A percentile compares a stretch with the other conserved stretches of the same genome.
These are phyloP conservation scores for Syzygium oleosum DNA, from an alignment of 345 rosid species.

Conservation along the genomic window DNA sequence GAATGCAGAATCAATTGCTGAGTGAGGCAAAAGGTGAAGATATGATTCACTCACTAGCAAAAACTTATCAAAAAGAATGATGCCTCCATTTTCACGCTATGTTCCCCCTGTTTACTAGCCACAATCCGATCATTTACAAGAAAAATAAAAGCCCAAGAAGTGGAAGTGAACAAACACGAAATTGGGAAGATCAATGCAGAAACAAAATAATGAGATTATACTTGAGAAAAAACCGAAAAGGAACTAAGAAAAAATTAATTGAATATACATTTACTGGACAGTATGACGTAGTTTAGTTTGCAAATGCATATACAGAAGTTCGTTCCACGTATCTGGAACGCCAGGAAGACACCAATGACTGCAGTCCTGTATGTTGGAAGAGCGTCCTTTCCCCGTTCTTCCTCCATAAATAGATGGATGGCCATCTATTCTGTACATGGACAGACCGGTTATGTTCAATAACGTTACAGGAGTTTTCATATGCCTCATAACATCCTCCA, in stretches of 20 bases:
- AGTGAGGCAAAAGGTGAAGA: background rate
- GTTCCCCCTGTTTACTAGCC: background rate
- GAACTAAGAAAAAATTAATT: background rate
- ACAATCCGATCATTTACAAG: background rate
- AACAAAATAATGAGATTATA: background rate
- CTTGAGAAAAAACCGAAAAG: background rate
- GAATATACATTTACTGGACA: background rate
- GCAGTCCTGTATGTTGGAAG: conserved; percentile 60
- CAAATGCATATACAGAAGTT: conserved; percentile 39
- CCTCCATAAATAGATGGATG: conserved; percentile 67
- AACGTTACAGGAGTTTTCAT: conserved; percentile 67
- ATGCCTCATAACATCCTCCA: conserved; percentile 42
- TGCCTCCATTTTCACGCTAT: background rate
- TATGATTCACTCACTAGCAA: background rate
- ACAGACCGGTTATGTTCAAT: conserved; percentile 54
- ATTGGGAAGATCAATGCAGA: background rate
- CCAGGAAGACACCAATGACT: conserved; percentile 99
- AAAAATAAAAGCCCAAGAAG: background rate
- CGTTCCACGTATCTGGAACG: conserved; percentile 88
- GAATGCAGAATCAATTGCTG: background rate
- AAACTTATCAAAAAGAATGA: background rate
- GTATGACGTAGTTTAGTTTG: background rate
- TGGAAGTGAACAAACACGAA: background rate
- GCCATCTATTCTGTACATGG: conserved; percentile 59
- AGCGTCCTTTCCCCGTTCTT: conserved; percentile 24